These are phyloP conservation scores for Pulveroboletus sp. DNA, from an alignment of 768 basidiomycete genomes.

Conservation along the genomic window DNA sequence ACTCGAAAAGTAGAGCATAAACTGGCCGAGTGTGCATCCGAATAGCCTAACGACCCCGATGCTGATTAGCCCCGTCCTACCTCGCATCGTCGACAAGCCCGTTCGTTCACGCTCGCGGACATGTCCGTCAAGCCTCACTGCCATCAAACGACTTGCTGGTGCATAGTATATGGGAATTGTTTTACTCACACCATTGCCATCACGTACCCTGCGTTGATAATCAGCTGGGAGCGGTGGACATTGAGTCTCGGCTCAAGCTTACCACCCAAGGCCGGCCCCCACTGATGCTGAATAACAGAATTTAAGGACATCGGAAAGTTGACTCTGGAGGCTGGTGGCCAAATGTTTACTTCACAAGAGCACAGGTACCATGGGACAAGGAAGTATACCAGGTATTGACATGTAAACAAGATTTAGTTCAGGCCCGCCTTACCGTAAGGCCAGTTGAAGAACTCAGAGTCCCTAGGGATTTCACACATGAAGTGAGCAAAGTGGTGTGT, in stretches of 20 bases:
- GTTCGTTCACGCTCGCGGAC: not conserved
- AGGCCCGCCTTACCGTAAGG: not conserved
- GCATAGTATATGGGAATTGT: no score
- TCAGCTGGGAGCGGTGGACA: not conserved
- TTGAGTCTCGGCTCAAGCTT: not conserved
- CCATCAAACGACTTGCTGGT: not conserved
- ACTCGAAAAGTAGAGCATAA: conserved; percentile 5
- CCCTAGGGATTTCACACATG: not conserved
- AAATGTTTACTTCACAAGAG: not conserved
- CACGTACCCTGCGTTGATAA: not conserved
- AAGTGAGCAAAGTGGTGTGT: not conserved
- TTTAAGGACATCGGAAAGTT: not conserved
- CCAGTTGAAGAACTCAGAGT: not conserved
- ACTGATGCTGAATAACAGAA: not conserved
- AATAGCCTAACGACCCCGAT: not conserved
- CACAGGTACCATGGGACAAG: no score
- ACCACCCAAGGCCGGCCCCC: conserved; percentile 1
- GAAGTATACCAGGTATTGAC: not conserved
- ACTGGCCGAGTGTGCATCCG: conserved; percentile 10
- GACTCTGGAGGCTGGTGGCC: not conserved
- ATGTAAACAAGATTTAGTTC: conserved; percentile 1
- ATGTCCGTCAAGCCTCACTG: not conserved
- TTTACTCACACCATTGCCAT: conserved; percentile 3
- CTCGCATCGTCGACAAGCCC: not conserved
- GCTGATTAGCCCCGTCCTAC: not conserved